Base-by-base conservation (phyloP, 2,329 filamentous ascomycete genomes). In the Trichocomaceae sp. region DNA sequence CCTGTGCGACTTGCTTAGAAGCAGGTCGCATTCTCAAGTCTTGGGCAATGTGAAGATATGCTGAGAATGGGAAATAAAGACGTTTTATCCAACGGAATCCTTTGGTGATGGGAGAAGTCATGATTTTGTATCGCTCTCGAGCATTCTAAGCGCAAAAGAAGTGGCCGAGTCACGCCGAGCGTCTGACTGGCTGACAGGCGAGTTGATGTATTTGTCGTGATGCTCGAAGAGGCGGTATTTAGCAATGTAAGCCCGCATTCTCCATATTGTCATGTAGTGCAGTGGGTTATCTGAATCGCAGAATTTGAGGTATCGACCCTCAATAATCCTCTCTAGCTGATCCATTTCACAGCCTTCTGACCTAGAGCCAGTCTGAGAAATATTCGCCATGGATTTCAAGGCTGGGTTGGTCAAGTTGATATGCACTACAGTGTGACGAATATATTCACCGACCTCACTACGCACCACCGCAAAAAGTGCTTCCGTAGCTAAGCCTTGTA, bases 161-260 rank as follows among this genome's bases (percentile, higher is more conserved):
- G 46, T 44, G 19, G 50, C 54, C 1, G 49, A 9, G 10, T 56
- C 39, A n/a, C 26, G 29, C n/a, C 49, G 29, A 17, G 6, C 41
- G 4, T 56, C 54, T 37, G 44, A 13, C 17, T 48, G 49, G 17
- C 39, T 41, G 6, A 17, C 46, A 0, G 61, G 49, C 0, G 63
- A 54, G 1, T 58, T 60, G 0, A 64, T 58, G 23, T 63, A 60
- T 45, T 22, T 66, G 0, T 71, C 68, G 54, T 78, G 76, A 54
- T 78, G 68, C 48, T 82, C 76, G 49, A 83, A 55, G 0, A 86
- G 72, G 1, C 71, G 75, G 46, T 58, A 66, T 61, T 76, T 81
- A 0, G 80, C 76, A 2, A 85, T 54, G 5, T 72, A 68, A 0
- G 60, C 66, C 10, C 79, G 69, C 9, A 69, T 64, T 48, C 61